A percentile compares a stretch with the other conserved stretches of the same genome.
These are phyloP conservation scores for Chrysoporthe cubensis DNA, from an alignment of 2,329 filamentous ascomycete genomes.

Conservation along the genomic window DNA sequence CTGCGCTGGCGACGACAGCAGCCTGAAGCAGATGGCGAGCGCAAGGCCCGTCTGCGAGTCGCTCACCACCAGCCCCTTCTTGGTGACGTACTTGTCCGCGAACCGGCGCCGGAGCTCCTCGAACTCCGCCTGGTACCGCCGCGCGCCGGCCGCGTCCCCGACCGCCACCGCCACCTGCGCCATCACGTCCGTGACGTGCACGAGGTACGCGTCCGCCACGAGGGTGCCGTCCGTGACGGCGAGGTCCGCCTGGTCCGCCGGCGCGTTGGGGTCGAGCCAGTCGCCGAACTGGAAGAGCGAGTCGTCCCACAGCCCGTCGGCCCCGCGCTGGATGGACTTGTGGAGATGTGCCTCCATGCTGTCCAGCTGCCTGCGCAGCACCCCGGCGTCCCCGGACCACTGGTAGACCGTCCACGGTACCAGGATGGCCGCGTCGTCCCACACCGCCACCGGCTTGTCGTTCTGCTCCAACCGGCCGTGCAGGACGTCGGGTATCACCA, in stretches of 20 bases:
- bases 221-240: constrained; percentile 40
- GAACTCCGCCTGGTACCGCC: constrained; percentile 32
- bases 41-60: constrained; percentile 38
- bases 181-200: constrained; percentile 39
- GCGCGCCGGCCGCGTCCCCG: constrained; percentile 29
- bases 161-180: constrained; percentile 34
- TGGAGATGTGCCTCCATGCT: constrained; percentile 39
- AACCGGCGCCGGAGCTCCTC: constrained; percentile 33
- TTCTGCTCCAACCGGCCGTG: constrained; percentile 27
- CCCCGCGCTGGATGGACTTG: constrained; percentile 34
- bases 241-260: constrained; percentile 38
- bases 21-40: constrained; percentile 35
- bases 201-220: constrained; percentile 45
- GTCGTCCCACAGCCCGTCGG: constrained; percentile 41
- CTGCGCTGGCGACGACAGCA: constrained; percentile 24
- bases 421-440: constrained; percentile 39
- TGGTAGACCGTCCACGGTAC: constrained; percentile 39
- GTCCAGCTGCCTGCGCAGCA: constrained; percentile 35
- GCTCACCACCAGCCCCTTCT: constrained; percentile 30
- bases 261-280: constrained; percentile 47
- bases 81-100: constrained; percentile 35
- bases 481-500: constrained; percentile 39
- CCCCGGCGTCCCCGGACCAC: constrained; percentile 35
- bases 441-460: constrained; percentile 37
- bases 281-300: constrained; percentile 41